Evolutionary conservation across 441 rosid species (phyloP), one percentile per base, ranked within the genome.

Genomic region (Populus hybrid): DNA sequence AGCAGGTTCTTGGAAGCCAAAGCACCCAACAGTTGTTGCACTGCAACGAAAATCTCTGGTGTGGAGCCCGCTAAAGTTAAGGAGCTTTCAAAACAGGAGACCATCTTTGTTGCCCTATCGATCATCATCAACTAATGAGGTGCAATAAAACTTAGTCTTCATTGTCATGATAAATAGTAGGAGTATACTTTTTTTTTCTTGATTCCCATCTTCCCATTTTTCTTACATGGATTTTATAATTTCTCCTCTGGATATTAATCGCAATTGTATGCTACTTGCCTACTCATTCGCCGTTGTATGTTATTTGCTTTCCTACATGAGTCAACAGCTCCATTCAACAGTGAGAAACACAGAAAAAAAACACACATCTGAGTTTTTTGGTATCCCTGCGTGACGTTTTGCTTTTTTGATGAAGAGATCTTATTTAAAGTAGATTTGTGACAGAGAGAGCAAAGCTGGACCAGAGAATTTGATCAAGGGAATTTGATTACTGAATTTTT

Each of bases 11-110:
- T 93, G 98, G 97, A 95, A 88, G 85, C 95, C 97, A 16, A 94
- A 73, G 81, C 95, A 88, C 85, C 97, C 97, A 0, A 89, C 95
- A 7, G 95, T 90, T 28, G 87, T 95, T n/a, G 97, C 99, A 61
- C 77, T 95, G 86, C 99, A 92, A 72, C 81, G 90, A 83, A 95
- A 89, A 80, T 56, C 97, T 9, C 53, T 95, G 81, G 89, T 95
- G 59, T 95, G 99, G 99, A 95, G 98, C 84, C 99, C 99, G 0
- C 89, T 95, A 50, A 95, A 87, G 89, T 70, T 81, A 72, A 91
- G 82, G 86, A 86, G 88, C 29, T 64, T 79, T 83, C 82, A 81
- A 80, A 74, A 76, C 76, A 85, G 90, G 78, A 88, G 82, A 68
- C 69, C 88, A 38, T 86, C 89, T 2, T 42, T 82, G n/a, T 67